Base-by-base conservation (phyloP, 164 flowering plant genomes). In the Piper betle region DNA sequence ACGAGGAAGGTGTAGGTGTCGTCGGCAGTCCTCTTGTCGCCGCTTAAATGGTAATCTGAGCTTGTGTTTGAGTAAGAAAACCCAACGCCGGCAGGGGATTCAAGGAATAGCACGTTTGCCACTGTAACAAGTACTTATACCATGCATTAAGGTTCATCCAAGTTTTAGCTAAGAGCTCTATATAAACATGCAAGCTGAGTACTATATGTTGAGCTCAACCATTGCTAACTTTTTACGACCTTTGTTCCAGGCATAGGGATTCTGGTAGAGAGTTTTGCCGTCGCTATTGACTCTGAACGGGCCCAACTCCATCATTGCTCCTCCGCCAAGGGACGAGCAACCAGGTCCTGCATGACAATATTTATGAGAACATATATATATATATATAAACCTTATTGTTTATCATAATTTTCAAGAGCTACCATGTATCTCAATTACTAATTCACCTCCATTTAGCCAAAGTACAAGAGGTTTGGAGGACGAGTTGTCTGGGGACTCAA, bases 401-500 rank as follows among this genome's bases (percentile, higher is more conserved):
- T 37, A 4, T 55, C 37, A 16, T 12, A 18, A 5, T 8, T 37
- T 37, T 15, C n/a, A 58, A 2, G n/a, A 40, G 0, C 3, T 40
- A 7, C 15, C 39, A 40, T 40, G 2, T 4, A 17, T 17, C 10
- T 11, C 52, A 17, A 3, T 15, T 17, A 59, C 13, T 12, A 52
- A 15, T 58, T 55, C 37, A 18, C 25, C 2, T 71, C 77, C 37
- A 74, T n/a, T n/a, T n/a, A n/a, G n/a, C n/a, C n/a, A n/a, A n/a
- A n/a, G n/a, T n/a, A n/a, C n/a, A n/a, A n/a, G 75, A 16, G 78
- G 78, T 58, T 71, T 68, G 3, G 65, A 56, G n/a, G 70, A 63
- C 5, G 78, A 64, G 52, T 68, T 57, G 7, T 50, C 42, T 48
- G 46, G 38, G 17, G 77, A 71, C 58, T 74, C 77, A n/a, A 54